A percentile compares a stretch with the other conserved stretches of the same genome.
Evolutionary conservation across 1,139 yeast genomes (phyloP).

Genomic region (Nadsonia starkeyi-henricii): DNA sequence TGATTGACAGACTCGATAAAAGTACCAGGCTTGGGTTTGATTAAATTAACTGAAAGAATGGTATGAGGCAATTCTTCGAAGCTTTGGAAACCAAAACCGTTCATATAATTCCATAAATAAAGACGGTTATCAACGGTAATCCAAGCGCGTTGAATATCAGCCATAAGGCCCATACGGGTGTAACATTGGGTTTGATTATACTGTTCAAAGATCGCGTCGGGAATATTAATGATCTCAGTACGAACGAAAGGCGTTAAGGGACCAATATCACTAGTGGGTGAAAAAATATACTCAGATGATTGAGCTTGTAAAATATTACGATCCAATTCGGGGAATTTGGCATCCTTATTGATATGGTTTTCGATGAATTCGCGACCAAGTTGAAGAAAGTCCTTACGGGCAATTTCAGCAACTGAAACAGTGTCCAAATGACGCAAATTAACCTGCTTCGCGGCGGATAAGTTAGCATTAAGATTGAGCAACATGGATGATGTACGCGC

Average conservation of each 20-base stretch:
- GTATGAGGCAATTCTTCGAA: constrained; percentile 75
- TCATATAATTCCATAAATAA: constrained; percentile 68
- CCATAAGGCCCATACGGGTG: constrained; percentile 72
- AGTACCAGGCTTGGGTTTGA: constrained; percentile 64
- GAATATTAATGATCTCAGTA: constrained; percentile 53
- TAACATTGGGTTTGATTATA: constrained; percentile 51
- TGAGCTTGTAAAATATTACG: constrained; percentile 19
- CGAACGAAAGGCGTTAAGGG: constrained; percentile 67
- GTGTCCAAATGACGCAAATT: constrained; percentile 2
- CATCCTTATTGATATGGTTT: constrained; percentile 23
- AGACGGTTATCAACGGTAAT: constrained; percentile 70
- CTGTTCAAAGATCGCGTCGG: constrained; percentile 72
- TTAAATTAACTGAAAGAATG: constrained; percentile 61
- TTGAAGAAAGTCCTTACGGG: constrained; percentile 18
- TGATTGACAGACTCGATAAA: constrained; percentile 68
- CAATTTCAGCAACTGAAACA: constrained; percentile 5
- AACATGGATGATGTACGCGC: background rate
- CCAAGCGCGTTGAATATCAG: constrained; percentile 80
- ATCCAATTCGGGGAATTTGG: constrained; percentile 27
- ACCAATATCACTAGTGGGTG: constrained; percentile 16
- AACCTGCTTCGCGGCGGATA: background rate
- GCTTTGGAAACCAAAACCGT: constrained; percentile 56
- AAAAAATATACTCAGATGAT: constrained; percentile 15
- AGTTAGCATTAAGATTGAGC: background rate
- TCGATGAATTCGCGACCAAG: constrained; percentile 24